Base-by-base conservation (phyloP, 257 asterid genomes). In the Solanum sitiens region DNA sequence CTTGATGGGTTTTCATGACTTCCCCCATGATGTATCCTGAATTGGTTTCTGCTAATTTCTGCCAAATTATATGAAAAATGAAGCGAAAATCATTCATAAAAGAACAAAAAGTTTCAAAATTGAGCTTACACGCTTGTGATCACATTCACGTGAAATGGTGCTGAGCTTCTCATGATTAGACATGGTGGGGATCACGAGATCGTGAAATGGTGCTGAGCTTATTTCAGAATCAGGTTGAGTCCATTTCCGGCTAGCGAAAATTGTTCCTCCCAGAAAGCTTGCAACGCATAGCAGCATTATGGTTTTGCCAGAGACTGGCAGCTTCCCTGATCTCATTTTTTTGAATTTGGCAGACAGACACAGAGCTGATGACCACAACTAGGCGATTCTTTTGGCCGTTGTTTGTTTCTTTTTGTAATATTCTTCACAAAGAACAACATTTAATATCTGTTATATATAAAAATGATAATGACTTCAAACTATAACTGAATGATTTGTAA, bases 231-330 rank as follows among this genome's bases (percentile, higher is more conserved):
- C 16, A 35, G 84, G 91, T 37, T 76, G 86, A 21, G 90, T 87
- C 90, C 89, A 86, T 8, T 85, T 88, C 67, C 90, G 92, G 37
- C 92, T 88, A 4, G 90, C 89, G 39, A 95, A 89, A 42, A 95
- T 91, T 30, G 94, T 90, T 47, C 98, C 98, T 40, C 92, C 94
- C 18, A 92, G 89, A 91, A 95, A 95, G 91, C 97, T 92, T 4
- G 93, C 92, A 16, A 92, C 44, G 83, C 98, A 95, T 4, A 94
- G 90, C 27, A 87, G 91, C 21, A 92, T 35, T 11, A 95, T 89
- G 21, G 92, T 87, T 89, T 93, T 94, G 27, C 89, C 89, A 12
- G 95, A 90, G 45, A 94, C 87, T 2, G 90, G 67, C 1, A 68
- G 21, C 37, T 68, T 68, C 37, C 21, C 77, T 32, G 77, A 71